phyloP scores from a whole-genome alignment of 2,329 filamentous ascomycete species.

The Colletotrichum phormii region DNA sequence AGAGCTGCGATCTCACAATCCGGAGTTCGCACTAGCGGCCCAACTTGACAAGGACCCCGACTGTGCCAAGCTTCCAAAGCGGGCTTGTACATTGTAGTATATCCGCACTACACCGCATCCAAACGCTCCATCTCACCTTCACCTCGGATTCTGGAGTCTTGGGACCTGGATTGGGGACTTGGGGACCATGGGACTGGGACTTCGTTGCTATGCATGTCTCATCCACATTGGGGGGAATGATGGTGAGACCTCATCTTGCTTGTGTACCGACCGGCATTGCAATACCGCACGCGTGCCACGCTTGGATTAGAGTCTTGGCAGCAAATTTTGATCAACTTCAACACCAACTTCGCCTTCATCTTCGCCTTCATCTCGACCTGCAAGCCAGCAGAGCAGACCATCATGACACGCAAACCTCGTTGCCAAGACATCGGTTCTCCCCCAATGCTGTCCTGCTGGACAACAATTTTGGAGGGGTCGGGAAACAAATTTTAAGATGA shows the following conservation, averaged over 20 bases:
- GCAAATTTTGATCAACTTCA: neutral
- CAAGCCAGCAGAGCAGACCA: neutral
- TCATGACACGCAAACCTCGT: neutral
- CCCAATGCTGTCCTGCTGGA: neutral
- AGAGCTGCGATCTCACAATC: slow-evolving; percentile 25
- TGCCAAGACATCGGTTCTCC: neutral
- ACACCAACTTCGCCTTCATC: neutral
- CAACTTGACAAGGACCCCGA: slow-evolving; percentile 29
- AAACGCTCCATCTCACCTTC: slow-evolving; percentile 2
- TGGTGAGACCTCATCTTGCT: neutral
- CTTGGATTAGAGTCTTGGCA: neutral
- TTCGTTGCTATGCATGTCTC: neutral
- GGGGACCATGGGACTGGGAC: neutral
- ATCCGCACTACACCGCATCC: slow-evolving; percentile 25
- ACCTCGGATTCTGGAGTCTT: neutral
- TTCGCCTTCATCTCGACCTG: neutral
- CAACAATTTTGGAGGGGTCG: neutral
- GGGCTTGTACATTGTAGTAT: slow-evolving; percentile 19
- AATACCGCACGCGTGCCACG: neutral
- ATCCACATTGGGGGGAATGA: neutral
- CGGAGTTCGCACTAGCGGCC: slow-evolving; percentile 32
- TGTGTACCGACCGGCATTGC: neutral
- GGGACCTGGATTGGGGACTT: too few species aligned
- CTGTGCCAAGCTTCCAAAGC: slow-evolving; percentile 28
- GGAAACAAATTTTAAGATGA: neutral